These are phyloP conservation scores for Uronychia setigera DNA, from an alignment of 73 alveolate species.

Conservation along the genomic window DNA sequence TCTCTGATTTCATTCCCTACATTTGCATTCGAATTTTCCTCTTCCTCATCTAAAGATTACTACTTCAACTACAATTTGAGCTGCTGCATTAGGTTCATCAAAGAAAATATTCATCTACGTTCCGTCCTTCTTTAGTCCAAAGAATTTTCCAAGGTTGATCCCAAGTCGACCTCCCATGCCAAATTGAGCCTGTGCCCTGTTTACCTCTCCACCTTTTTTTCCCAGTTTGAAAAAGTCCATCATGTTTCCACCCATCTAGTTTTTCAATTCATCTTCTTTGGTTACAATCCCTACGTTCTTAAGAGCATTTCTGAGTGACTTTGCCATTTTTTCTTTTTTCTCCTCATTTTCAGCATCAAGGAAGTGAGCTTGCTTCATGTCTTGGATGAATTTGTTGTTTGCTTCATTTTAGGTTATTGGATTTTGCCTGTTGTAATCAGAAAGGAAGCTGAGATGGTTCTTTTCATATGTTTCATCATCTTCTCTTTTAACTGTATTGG, in stretches of 20 bases:
- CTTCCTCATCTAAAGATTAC: background rate
- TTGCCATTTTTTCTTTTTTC: background rate
- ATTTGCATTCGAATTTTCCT: background rate
- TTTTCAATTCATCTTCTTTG: background rate
- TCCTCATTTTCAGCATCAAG: too few relatives aligned
- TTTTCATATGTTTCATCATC: conserved; percentile 28
- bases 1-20: background rate
- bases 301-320: background rate
- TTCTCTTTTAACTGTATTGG: background rate
- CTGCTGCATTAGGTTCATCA: background rate
- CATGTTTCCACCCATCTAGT: background rate
- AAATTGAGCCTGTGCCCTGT: background rate
- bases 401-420: conserved; percentile 61
- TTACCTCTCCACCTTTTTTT: background rate
- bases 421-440: conserved; percentile 67
- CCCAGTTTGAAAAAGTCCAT: too few relatives aligned
- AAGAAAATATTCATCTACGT: background rate
- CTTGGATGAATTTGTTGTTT: background rate
- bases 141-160: background rate
- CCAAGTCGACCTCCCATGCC: background rate
- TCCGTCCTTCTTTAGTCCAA: too few relatives aligned
- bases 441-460: conserved; percentile 4
- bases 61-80: background rate
- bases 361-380: background rate
- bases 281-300: background rate